A percentile compares a stretch with the other conserved stretches of the same genome.
phyloP scores from a whole-genome alignment of 1,284 basidiomycete genomes.

The Cutaneotrichosporon arboriforme region DNA sequence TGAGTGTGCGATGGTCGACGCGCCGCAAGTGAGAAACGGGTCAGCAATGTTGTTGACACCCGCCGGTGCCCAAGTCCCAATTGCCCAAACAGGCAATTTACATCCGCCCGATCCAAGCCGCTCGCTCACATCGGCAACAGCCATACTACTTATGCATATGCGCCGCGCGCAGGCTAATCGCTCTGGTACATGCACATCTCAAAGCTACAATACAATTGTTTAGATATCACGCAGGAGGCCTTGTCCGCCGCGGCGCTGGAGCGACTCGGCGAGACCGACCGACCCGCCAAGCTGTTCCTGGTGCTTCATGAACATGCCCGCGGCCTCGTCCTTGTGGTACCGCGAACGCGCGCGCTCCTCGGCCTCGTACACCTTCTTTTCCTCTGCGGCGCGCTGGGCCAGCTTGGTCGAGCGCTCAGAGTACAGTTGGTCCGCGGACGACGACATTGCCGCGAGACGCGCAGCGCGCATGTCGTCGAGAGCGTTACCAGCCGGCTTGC shows the following conservation, averaged over 20 bases:
- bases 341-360: slow-evolving; percentile 34
- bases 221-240: slow-evolving; percentile 42
- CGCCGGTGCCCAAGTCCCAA: background rate
- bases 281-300: slow-evolving; percentile 34
- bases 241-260: slow-evolving; percentile 42
- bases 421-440: slow-evolving; percentile 59
- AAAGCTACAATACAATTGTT: background rate
- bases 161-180: no score
- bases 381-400: slow-evolving; percentile 33
- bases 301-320: slow-evolving; percentile 42
- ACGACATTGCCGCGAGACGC: slow-evolving; percentile 77
- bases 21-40: no score
- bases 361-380: slow-evolving; percentile 26
- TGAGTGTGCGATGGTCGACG: no score
- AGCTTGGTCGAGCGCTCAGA: slow-evolving; percentile 32
- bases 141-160: no score
- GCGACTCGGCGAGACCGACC: slow-evolving; percentile 39
- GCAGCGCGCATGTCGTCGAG: slow-evolving; percentile 64
- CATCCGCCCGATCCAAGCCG: no score
- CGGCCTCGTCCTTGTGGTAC: slow-evolving; percentile 42
- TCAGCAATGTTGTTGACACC: slow-evolving; percentile 10
- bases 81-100: slow-evolving; percentile 4
- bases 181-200: no score
- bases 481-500: slow-evolving; percentile 16
- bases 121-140: no score